These are phyloP conservation scores for Pochonia chlamydosporia DNA, from an alignment of 2,329 filamentous ascomycete genomes.

Conservation along the genomic window DNA sequence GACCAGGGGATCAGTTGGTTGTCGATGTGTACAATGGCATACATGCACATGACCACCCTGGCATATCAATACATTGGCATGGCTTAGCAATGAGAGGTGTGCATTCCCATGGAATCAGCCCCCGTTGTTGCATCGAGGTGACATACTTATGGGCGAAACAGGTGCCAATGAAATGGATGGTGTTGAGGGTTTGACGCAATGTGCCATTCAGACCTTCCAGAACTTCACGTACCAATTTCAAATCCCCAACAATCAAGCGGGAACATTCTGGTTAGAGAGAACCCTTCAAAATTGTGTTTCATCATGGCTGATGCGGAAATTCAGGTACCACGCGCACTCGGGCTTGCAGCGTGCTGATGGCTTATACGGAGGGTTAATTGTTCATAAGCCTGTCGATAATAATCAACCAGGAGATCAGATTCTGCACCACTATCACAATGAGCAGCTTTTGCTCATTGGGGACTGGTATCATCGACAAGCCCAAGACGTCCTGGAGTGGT, in stretches of 20 bases:
- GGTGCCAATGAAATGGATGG: conserved; percentile 55
- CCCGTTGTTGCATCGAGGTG: too few relatives aligned
- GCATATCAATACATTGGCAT: conserved; percentile 61
- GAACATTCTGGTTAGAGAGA: conserved; percentile 50
- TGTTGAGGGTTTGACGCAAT: conserved; percentile 54
- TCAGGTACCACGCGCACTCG: conserved; percentile 57
- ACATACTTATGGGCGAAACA: conserved; percentile 15
- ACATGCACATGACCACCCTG: conserved; percentile 6
- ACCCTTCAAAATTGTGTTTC: too few relatives aligned
- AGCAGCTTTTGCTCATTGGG: conserved; percentile 29
- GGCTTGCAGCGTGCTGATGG: conserved; percentile 35
- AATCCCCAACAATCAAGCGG: conserved; percentile 43
- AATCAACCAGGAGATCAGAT: conserved; percentile 15
- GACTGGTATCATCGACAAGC: conserved; percentile 33
- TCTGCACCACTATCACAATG: conserved; percentile 22
- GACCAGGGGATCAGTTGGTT: conserved; percentile 35
- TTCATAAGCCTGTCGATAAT: conserved; percentile 28
- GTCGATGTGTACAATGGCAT: conserved; percentile 35
- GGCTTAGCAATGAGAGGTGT: conserved; percentile 57
- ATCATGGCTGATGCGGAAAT: not conserved
- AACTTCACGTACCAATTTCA: conserved; percentile 52
- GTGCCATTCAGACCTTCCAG: conserved; percentile 48
- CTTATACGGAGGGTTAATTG: conserved; percentile 19
- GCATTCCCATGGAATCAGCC: too few relatives aligned
- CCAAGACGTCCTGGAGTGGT: conserved; percentile 18